A percentile compares a stretch with the other conserved stretches of the same genome.
Conservation (phyloP, 2,329 filamentous ascomycete species). For the Pseudofabraea citricarpa region DNA sequence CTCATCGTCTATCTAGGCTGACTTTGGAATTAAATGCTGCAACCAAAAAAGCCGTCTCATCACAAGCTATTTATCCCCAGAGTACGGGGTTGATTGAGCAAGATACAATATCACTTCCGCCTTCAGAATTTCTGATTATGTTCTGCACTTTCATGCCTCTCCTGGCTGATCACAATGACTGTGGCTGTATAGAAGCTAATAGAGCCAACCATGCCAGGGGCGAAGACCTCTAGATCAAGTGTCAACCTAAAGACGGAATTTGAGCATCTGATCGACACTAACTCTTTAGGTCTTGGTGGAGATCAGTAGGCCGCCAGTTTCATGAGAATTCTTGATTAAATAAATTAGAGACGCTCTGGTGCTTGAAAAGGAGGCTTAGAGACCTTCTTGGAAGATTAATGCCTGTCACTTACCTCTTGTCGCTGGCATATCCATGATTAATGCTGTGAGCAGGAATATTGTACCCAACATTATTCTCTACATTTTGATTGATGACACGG, state of each 20-base stretch:
- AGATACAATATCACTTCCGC: no score
- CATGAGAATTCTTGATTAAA: background rate
- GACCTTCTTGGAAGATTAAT: background rate
- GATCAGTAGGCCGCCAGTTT: background rate
- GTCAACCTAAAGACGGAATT: background rate
- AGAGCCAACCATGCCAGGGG: background rate
- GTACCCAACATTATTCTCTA: background rate
- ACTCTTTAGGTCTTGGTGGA: background rate
- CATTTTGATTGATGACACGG: background rate
- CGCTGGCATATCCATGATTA: background rate
- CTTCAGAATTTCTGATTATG: no score
- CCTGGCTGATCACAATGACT: no score
- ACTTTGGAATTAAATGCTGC: background rate
- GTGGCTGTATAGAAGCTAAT: no score
- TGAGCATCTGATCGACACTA: background rate
- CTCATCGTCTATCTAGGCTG: background rate
- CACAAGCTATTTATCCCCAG: no score
- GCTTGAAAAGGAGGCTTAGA: background rate
- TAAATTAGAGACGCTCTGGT: background rate
- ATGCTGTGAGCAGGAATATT: background rate
- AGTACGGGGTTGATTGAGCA: no score
- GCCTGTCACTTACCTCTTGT: background rate
- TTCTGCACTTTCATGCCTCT: no score
- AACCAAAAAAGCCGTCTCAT: background rate
- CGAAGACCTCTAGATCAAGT: background rate